These are phyloP conservation scores for Eremochloa ophiuroides DNA, from an alignment of 176 grass and related monocot species.

Conservation along the genomic window DNA sequence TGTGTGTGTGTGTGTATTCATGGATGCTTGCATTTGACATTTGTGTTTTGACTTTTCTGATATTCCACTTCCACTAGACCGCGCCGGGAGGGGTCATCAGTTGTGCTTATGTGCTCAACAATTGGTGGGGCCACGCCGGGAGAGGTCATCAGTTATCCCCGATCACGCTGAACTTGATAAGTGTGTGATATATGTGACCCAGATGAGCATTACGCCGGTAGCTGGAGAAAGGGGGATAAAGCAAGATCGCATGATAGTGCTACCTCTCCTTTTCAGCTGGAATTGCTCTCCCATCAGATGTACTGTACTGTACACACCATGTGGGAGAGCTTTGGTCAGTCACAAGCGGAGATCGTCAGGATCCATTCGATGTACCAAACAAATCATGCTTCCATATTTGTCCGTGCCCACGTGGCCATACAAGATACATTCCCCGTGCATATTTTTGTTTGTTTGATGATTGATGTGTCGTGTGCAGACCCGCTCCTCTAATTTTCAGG, in stretches of 20 bases:
- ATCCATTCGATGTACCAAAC: constrained; percentile 7
- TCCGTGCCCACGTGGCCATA: not conserved
- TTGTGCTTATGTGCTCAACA: not conserved
- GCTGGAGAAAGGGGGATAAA: constrained; percentile 10
- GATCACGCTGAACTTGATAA: constrained; percentile 8
- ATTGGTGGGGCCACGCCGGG: not conserved
- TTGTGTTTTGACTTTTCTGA: constrained; percentile 17
- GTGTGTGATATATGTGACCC: constrained; percentile 7
- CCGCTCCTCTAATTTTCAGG: not conserved
- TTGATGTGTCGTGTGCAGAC: not conserved
- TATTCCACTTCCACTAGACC: too few relatives aligned
- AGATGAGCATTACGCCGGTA: constrained; percentile 24
- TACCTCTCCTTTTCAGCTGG: constrained; percentile 16
- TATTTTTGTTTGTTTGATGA: not conserved
- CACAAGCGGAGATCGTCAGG: not conserved
- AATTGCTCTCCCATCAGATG: constrained; percentile 2
- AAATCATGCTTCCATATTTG: not conserved
- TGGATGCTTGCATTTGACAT: constrained; percentile 14
- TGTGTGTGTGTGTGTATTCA: not conserved
- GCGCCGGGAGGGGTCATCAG: too few relatives aligned
- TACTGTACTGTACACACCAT: constrained; percentile 27
- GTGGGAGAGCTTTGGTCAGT: not conserved
- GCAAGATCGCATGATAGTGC: constrained; percentile 13
- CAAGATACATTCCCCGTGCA: not conserved
- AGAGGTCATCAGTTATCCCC: constrained; percentile 21